Conservation (phyloP, 106 monocot genomes). For the Platanthera guangdongensis region DNA sequence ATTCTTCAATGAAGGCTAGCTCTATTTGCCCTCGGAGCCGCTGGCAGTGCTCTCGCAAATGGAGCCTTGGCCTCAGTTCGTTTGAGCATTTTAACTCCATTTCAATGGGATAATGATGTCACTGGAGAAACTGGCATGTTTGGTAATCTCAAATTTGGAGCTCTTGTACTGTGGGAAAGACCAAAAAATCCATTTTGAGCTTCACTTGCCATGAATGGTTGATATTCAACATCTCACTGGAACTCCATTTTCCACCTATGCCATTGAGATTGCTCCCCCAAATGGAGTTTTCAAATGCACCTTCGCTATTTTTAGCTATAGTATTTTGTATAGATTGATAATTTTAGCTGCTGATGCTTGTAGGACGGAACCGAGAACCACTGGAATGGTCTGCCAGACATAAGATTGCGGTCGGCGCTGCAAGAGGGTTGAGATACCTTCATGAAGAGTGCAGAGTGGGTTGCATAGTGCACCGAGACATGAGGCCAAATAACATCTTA, state of each 20-base stretch:
- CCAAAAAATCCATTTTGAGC: too few species aligned
- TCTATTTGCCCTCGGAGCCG: too few species aligned
- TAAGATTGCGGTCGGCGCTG: constrained; percentile 87
- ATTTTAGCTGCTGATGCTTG: not conserved
- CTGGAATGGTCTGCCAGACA: constrained; percentile 74
- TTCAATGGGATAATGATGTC: too few species aligned
- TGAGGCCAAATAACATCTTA: constrained; percentile 89
- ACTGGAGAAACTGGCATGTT: too few species aligned
- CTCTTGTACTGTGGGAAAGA: too few species aligned
- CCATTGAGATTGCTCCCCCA: not conserved
- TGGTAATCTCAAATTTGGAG: too few species aligned
- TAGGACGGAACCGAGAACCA: constrained; percentile 46
- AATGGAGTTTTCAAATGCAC: too few species aligned
- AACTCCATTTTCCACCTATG: not conserved
- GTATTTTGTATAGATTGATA: not conserved
- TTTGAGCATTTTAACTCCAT: too few species aligned
- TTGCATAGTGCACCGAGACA: constrained; percentile 77
- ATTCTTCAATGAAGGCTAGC: too few species aligned
- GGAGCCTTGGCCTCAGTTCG: too few species aligned
- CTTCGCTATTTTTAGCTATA: not conserved
- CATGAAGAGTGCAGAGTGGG: constrained; percentile 93
- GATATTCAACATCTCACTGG: not conserved
- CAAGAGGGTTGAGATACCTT: constrained; percentile 75
- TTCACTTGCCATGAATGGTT: too few species aligned
- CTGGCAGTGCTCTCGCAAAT: too few species aligned